Evolutionary conservation across 1,139 yeast species (phyloP), one percentile per base, ranked within the genome.

Genomic region (Kluyveromyces marxianus): DNA sequence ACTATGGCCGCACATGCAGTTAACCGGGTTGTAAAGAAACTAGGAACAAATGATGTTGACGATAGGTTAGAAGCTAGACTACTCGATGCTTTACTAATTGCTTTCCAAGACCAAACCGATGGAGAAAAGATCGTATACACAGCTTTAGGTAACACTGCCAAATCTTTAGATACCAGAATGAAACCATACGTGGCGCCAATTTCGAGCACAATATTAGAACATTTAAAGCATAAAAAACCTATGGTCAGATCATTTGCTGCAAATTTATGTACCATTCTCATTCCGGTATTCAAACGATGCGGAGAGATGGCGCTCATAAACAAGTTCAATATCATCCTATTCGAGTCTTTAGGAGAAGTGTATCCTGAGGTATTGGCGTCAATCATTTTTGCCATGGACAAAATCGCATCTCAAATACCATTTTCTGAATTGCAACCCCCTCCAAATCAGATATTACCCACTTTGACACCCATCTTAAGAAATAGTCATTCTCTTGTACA

Each of bases 311-410:
- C 72, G 4, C 65, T 86, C 45, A 65, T 89, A 56, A 74, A 75
- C 48, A 84, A 83, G 57, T 69, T 92, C 46, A 82, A 90, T 4
- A 76, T 85, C 28, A 82, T 89, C 24, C 69, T 94, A 35, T 89
- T 85, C 62, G 99, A 94, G 62, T 86, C 95, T 21, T 72, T 94
- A 24, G 98, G 98, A 25, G 99, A 94, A 59, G 95, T 86, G 5
- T 89, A 82, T 54, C 98, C 98, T 0, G 96, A 89, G 46, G 97
- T 90, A 2, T 70, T 94, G 40, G 97, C 96, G 0, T 84, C 96
- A 0, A 76, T 92, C 3, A 70, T 94, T 21, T 76, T 76, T 25
- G 96, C 96, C 0, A 65, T 92, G 53, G 69, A 76, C 47, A 65
- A 73, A 7, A 74, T 81, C 21, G 72, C 80, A 3, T 71, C 76